A percentile compares a stretch with the other conserved stretches of the same genome.
Conservation (phyloP, 768 basidiomycete genomes). For the Gautieria morchelliformis region DNA sequence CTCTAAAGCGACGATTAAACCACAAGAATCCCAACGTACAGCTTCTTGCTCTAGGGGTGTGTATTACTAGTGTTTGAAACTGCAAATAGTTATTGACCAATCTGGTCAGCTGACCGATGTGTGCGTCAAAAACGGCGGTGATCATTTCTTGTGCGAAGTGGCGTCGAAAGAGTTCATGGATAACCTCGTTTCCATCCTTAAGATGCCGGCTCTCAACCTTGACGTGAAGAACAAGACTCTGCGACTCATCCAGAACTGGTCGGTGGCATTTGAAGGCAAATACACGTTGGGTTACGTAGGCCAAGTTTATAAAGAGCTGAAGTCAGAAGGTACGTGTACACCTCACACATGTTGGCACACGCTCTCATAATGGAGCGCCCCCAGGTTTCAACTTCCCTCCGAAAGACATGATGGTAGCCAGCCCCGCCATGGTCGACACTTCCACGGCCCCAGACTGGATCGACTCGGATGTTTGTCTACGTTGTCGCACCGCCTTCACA, state of each 20-base stretch:
- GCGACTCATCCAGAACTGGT: slow-evolving; percentile 87
- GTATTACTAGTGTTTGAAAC: slow-evolving; percentile 23
- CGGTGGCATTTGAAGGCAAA: slow-evolving; percentile 80
- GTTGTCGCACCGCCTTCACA: slow-evolving; percentile 82
- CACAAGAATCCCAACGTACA: slow-evolving; percentile 97
- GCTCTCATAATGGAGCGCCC: neutral
- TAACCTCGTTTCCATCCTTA: slow-evolving; percentile 83
- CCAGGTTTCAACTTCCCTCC: slow-evolving; percentile 81
- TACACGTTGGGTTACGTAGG: slow-evolving; percentile 60
- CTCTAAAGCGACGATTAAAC: slow-evolving; percentile 76
- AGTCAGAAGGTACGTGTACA: slow-evolving; percentile 52
- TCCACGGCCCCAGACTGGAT: slow-evolving; percentile 94
- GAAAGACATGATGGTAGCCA: slow-evolving; percentile 56
- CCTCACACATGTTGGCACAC: neutral
- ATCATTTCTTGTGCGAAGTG: slow-evolving; percentile 77
- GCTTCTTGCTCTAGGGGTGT: slow-evolving; percentile 72
- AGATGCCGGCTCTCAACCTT: slow-evolving; percentile 61
- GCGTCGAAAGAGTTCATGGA: slow-evolving; percentile 90
- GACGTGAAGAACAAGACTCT: slow-evolving; percentile 79
- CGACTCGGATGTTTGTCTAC: slow-evolving; percentile 88
- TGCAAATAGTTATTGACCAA: neutral
- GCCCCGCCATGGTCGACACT: slow-evolving; percentile 83
- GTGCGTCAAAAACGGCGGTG: slow-evolving; percentile 96
- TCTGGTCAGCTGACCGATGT: slow-evolving; percentile 66
- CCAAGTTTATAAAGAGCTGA: slow-evolving; percentile 70